Evolutionary conservation across 805 yeast genomes (phyloP).

Genomic region (Metschnikowia picachoensis): DNA sequence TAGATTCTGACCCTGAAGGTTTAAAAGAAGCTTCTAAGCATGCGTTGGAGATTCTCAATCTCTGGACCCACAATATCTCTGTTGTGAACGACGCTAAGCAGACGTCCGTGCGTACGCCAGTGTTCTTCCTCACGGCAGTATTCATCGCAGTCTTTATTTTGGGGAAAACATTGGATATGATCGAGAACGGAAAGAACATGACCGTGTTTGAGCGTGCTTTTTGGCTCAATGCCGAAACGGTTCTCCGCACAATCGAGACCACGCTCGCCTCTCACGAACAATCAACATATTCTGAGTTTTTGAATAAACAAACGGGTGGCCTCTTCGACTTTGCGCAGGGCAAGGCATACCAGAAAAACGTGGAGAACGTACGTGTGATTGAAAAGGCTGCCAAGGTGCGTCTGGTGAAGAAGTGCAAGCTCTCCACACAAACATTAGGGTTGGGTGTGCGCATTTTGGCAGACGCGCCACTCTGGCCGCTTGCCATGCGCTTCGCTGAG

Average conservation of each 20-base stretch:
- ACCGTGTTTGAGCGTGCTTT: conserved; percentile 50
- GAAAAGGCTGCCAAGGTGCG: conserved; percentile 1
- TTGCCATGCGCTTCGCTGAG: conserved; percentile 74
- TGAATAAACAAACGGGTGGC: conserved; percentile 57
- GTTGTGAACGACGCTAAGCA: conserved; percentile 61
- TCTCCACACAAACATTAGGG: conserved; percentile 55
- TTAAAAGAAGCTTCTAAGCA: conserved; percentile 59
- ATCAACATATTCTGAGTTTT: conserved; percentile 54
- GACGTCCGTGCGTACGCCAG: conserved; percentile 70
- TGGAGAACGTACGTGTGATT: conserved; percentile 1
- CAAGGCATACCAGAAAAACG: conserved; percentile 11
- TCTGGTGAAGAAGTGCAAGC: conserved; percentile 39
- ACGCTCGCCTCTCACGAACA: conserved; percentile 51
- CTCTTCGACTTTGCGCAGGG: conserved; percentile 40
- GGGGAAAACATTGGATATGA: conserved; percentile 55
- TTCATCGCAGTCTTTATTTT: conserved; percentile 59
- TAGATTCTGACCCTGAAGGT: conserved; percentile 54
- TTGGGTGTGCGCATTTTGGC: conserved; percentile 74
- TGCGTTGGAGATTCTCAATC: conserved; percentile 54
- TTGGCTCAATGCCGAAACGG: conserved; percentile 62
- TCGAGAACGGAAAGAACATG: conserved; percentile 39
- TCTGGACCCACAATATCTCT: conserved; percentile 73
- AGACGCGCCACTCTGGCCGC: conserved; percentile 87
- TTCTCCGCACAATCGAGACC: conserved; percentile 57
- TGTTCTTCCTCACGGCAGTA: conserved; percentile 67